Conservation (phyloP, 164 flowering plant species). For the Liquidambar formosana region DNA sequence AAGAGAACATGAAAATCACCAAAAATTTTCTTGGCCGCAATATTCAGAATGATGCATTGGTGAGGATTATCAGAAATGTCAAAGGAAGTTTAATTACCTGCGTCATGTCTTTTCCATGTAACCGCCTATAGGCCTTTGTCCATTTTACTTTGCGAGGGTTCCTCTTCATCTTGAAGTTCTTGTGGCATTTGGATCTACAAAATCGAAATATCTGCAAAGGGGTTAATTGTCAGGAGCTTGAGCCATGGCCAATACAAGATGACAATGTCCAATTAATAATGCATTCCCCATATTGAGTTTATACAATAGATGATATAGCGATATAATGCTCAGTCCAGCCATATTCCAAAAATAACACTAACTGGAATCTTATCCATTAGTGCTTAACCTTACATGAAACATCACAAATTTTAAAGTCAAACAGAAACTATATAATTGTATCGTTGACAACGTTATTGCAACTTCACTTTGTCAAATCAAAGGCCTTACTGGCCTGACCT, state of each 20-base stretch:
- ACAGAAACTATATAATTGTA: no score
- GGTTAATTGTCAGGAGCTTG: background rate
- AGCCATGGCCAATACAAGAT: background rate
- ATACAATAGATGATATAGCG: no score
- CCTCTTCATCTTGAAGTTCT: constrained; percentile 95
- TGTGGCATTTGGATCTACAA: constrained; percentile 92
- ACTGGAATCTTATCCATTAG: no score
- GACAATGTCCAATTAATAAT: background rate
- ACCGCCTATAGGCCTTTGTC: constrained; percentile 85
- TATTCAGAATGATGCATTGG: background rate
- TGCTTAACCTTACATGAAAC: no score
- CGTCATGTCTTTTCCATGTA: constrained; percentile 93
- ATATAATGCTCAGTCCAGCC: no score
- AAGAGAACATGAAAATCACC: background rate
- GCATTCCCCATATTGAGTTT: background rate
- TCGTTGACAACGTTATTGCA: no score
- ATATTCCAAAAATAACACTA: no score
- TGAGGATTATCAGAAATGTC: background rate
- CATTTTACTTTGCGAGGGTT: constrained; percentile 93
- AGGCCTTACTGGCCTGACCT: no score
- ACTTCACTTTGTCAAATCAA: no score
- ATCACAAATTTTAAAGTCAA: no score
- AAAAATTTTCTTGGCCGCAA: background rate
- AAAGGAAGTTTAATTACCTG: constrained; percentile 37
- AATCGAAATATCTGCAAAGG: constrained; percentile 69